Evolutionary conservation across 352 stramenopile species (phyloP), one percentile per base, ranked within the genome.

Genomic region (Phytopythium montanum): DNA sequence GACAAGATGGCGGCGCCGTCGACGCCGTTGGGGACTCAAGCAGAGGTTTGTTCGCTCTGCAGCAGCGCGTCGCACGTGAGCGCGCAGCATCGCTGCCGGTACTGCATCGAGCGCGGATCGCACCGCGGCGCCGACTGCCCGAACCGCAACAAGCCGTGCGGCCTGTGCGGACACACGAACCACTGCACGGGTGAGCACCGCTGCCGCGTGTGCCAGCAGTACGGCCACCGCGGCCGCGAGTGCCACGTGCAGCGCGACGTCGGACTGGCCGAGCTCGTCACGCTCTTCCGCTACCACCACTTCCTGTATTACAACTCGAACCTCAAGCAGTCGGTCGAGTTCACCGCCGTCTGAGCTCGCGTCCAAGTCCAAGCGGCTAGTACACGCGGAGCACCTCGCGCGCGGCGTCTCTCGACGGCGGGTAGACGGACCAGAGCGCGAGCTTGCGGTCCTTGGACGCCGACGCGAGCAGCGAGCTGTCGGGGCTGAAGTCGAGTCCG

Each of bases 281-380:
- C 85, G 39, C 92, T 91, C 70, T 95, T 92, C 63, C 85, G 84
- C 21, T 95, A 88, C 64, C 85, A 95, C 45, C 77, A 93, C 59
- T 95, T 92, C 62, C 69, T 95, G 19, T 95, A 95, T 63, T 95
- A 95, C 79, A 93, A 92, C 66, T 76, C 77, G 36, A 95, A 95
- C 59, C 71, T 95, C 54, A 93, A 93, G 56, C 88, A 88, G 60
- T 91, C 85, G 42, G 85, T 93, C 65, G 83, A 94, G 60, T 94
- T 94, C 58, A 85, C 82, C 9, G 76, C 79, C n/a, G 52, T 57
- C 23, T 57, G 33, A 48, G 4, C 21, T 25, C 21, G 36, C 36
- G 36, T 21, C 8, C 42, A n/a, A n/a, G 21, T 49, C 42, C n/a
- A 23, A 25, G 46, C 5, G 21, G 14, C 51, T 56, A 81, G 61